Conservation (phyloP, 495 filamentous ascomycete genomes). For the Hyaloscypha hepaticicola region DNA sequence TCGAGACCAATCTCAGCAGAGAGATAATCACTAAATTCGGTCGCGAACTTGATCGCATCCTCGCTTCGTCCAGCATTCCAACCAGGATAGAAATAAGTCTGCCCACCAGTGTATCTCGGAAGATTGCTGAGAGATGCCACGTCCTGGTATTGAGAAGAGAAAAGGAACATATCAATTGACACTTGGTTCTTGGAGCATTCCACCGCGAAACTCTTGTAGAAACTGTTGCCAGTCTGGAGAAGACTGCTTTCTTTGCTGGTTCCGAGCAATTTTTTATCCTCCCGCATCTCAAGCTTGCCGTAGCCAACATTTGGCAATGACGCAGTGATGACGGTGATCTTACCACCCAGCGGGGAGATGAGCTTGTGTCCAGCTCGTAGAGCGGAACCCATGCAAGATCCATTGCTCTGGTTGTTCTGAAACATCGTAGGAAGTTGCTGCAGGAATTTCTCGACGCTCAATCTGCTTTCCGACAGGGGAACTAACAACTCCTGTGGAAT, state of each 20-base stretch:
- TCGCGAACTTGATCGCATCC: slow-evolving; percentile 95
- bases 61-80: slow-evolving; percentile 93
- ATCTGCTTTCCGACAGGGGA: slow-evolving; percentile 81
- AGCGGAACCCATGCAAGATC: slow-evolving; percentile 90
- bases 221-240: slow-evolving; percentile 87
- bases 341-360: slow-evolving; percentile 89
- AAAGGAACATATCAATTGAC: slow-evolving; percentile 98
- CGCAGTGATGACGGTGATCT: slow-evolving; percentile 86
- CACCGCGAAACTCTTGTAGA: slow-evolving; percentile 99
- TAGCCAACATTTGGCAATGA: slow-evolving; percentile 87
- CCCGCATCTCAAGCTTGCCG: slow-evolving; percentile 88
- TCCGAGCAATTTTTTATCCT: slow-evolving; percentile 95
- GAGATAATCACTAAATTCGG: slow-evolving; percentile 93
- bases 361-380: slow-evolving; percentile 91
- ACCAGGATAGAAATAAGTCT: slow-evolving; percentile 97
- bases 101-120: slow-evolving; percentile 93
- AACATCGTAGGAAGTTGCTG: slow-evolving; percentile 95
- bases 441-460: slow-evolving; percentile 88
- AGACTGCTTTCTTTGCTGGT: slow-evolving; percentile 87
- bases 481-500: slow-evolving; percentile 92
- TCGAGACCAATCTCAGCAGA: slow-evolving; percentile 95
- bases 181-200: slow-evolving; percentile 99
- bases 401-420: slow-evolving; percentile 81
- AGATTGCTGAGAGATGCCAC: slow-evolving; percentile 94
- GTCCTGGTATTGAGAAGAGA: slow-evolving; percentile 95